Conservation (phyloP, 164 flowering plant genomes). For the Taxillus chinensis region DNA sequence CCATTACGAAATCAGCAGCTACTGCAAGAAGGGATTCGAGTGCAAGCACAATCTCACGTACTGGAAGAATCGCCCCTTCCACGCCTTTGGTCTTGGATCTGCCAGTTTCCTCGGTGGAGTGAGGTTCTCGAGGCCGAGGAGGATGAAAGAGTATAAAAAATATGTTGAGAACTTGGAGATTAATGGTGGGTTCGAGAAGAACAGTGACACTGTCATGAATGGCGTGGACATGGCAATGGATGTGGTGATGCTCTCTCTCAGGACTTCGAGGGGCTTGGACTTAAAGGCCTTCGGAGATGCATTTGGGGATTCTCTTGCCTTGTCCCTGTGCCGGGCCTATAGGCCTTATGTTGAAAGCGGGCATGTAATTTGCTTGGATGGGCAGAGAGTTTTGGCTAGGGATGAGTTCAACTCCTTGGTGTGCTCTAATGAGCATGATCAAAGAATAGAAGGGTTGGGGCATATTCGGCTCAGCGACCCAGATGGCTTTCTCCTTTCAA, state of each 20-base stretch:
- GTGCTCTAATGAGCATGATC: slow-evolving; percentile 13
- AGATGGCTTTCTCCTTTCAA: slow-evolving; percentile 86
- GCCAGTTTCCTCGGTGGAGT: slow-evolving; percentile 61
- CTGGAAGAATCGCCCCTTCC: slow-evolving; percentile 74
- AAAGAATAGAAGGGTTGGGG: slow-evolving; percentile 16
- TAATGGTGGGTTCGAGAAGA: slow-evolving; percentile 19
- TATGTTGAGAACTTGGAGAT: slow-evolving; percentile 56
- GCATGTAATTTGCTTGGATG: slow-evolving; percentile 69
- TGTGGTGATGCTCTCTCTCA: slow-evolving; percentile 76
- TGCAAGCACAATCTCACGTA: slow-evolving; percentile 80
- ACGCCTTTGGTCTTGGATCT: slow-evolving; percentile 85
- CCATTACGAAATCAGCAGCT: slow-evolving; percentile 91
- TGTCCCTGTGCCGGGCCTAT: slow-evolving; percentile 44
- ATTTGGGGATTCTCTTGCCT: slow-evolving; percentile 42
- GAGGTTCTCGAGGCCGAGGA: slow-evolving; percentile 82
- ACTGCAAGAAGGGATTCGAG: slow-evolving; percentile 55
- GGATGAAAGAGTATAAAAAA: slow-evolving; percentile 46
- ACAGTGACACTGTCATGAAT: slow-evolving; percentile 17
- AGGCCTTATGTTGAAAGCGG: slow-evolving; percentile 62
- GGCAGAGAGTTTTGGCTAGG: slow-evolving; percentile 24
- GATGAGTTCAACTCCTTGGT: slow-evolving; percentile 26
- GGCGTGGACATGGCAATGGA: slow-evolving; percentile 58
- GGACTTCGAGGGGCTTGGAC: slow-evolving; percentile 70
- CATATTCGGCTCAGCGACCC: slow-evolving; percentile 81
- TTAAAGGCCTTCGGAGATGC: slow-evolving; percentile 42